A percentile compares a stretch with the other conserved stretches of the same genome.
Conservation (phyloP, 306 rosid species). For the Castanea sativa region DNA sequence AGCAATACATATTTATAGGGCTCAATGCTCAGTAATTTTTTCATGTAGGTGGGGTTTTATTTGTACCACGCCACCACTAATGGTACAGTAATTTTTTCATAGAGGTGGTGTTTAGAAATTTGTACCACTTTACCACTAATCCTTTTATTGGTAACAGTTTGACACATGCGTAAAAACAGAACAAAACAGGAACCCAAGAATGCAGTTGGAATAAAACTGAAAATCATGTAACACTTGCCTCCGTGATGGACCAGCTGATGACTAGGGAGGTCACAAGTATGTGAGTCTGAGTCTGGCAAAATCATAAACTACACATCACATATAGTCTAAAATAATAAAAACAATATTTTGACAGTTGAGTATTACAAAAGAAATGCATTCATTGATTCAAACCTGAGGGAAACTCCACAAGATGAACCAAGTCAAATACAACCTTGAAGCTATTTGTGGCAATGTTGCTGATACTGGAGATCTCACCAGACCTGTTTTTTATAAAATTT, state of each 20-base stretch:
- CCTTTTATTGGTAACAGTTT: neutral
- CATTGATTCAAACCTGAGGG: constrained; percentile 54
- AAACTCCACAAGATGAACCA: constrained; percentile 93
- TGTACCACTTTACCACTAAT: neutral
- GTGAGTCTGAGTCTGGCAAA: constrained; percentile 52
- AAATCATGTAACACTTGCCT: constrained; percentile 54
- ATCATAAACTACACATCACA: constrained; percentile 15
- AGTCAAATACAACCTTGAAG: constrained; percentile 65
- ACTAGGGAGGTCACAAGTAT: constrained; percentile 65
- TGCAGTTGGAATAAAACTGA: neutral
- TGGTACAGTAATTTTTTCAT: neutral
- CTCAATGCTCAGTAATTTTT: neutral
- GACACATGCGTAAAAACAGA: neutral
- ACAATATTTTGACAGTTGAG: neutral
- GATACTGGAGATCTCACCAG: constrained; percentile 79
- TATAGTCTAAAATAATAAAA: neutral
- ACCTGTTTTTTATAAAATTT: constrained; percentile 35
- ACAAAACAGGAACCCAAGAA: constrained; percentile 1
- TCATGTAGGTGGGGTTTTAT: neutral
- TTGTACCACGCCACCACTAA: neutral
- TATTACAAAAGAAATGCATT: neutral
- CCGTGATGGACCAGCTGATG: constrained; percentile 79
- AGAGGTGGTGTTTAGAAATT: constrained; percentile 9
- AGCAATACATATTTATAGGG: neutral
- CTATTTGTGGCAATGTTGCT: constrained; percentile 80